Conservation (phyloP, 352 stramenopile species). For the Globisporangium sylvaticum region DNA sequence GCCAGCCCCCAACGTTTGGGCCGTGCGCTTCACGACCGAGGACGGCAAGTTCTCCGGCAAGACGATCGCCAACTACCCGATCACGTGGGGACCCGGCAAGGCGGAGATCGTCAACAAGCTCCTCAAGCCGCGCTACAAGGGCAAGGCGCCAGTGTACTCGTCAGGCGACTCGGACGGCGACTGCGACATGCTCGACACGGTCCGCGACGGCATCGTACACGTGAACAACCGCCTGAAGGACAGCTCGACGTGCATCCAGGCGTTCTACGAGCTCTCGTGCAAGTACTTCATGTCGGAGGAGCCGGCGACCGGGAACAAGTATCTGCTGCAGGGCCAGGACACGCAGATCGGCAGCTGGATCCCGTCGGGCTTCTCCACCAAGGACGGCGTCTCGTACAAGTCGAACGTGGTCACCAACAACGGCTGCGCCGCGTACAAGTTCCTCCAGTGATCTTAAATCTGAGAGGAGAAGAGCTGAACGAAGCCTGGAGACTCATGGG, state of each 20-base stretch:
- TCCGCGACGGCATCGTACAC: conserved; percentile 55
- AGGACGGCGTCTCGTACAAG: conserved; percentile 48
- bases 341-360: conserved; percentile 64
- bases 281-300: conserved; percentile 39
- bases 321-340: conserved; percentile 62
- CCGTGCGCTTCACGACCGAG: conserved; percentile 47
- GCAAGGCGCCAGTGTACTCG: conserved; percentile 41
- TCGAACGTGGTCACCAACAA: conserved; percentile 35
- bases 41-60: conserved; percentile 39
- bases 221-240: conserved; percentile 64
- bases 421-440: conserved; percentile 34
- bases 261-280: conserved; percentile 59
- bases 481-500: too few relatives aligned
- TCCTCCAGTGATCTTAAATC: conserved; percentile 16
- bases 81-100: conserved; percentile 64
- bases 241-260: conserved; percentile 46
- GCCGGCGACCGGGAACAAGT: conserved; percentile 39
- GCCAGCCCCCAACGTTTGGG: conserved; percentile 46
- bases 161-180: conserved; percentile 56
- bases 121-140: conserved; percentile 42
- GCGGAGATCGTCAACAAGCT: conserved; percentile 42
- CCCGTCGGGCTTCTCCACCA: conserved; percentile 55
- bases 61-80: conserved; percentile 45
- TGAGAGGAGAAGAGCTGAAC: too few relatives aligned
- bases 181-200: conserved; percentile 55